Conservation (phyloP, 495 filamentous ascomycete species). For the Xylaria longipes region DNA sequence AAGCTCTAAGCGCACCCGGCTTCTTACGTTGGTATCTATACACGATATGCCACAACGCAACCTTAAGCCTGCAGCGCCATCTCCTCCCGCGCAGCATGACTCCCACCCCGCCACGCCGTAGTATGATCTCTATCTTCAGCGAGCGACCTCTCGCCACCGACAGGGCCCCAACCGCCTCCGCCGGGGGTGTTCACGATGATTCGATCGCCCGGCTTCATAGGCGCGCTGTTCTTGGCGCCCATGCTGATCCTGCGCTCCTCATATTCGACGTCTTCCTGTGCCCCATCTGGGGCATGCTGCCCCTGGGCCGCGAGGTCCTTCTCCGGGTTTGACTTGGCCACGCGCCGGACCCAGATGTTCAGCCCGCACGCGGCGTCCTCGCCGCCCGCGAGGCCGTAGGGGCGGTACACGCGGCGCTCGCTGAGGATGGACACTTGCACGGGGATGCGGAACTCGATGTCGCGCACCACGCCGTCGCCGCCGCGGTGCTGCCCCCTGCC, state of each 20-base stretch:
- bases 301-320: slow-evolving; percentile 44
- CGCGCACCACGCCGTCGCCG: slow-evolving; percentile 88
- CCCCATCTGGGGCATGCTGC: slow-evolving; percentile 40
- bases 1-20: not conserved
- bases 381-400: slow-evolving; percentile 90
- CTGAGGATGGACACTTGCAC: slow-evolving; percentile 89
- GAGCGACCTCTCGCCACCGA: slow-evolving; percentile 58
- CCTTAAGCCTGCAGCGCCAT: slow-evolving; percentile 53
- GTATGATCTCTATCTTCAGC: slow-evolving; percentile 58
- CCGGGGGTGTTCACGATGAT: slow-evolving; percentile 77
- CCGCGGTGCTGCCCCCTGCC: slow-evolving; percentile 79
- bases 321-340: slow-evolving; percentile 57
- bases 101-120: slow-evolving; percentile 65
- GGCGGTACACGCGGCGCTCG: slow-evolving; percentile 84
- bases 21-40: not conserved
- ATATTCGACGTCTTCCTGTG: slow-evolving; percentile 49
- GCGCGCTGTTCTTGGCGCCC: slow-evolving; percentile 92
- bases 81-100: slow-evolving; percentile 61
- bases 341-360: slow-evolving; percentile 85
- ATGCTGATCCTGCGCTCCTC: slow-evolving; percentile 79
- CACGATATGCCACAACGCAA: not conserved
- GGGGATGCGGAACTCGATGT: slow-evolving; percentile 92
- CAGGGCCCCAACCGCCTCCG: slow-evolving; percentile 74
- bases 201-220: slow-evolving; percentile 83
- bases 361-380: slow-evolving; percentile 78